These are phyloP conservation scores for Mucor lusitanicus DNA, from an alignment of 371 early-diverging fungal genomes.

Conservation along the genomic window DNA sequence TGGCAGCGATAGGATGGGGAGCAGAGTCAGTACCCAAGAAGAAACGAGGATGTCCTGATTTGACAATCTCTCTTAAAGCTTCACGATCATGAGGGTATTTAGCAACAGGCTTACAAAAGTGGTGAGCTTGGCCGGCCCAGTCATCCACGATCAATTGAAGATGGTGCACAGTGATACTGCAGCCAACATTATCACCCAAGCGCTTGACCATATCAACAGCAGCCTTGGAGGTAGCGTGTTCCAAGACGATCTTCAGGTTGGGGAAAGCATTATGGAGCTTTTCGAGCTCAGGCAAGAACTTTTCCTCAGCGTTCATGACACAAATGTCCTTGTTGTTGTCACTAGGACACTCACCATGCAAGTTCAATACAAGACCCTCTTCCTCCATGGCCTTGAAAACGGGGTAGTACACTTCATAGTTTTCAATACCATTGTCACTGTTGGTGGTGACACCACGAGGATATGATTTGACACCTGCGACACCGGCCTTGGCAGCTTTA, in stretches of 20 bases:
- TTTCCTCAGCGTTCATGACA: slow-evolving; percentile 95
- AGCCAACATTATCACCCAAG: slow-evolving; percentile 89
- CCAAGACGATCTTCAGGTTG: slow-evolving; percentile 91
- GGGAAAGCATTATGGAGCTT: slow-evolving; percentile 90
- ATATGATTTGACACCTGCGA: slow-evolving; percentile 96
- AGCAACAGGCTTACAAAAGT: slow-evolving; percentile 98
- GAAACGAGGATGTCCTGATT: slow-evolving; percentile 87
- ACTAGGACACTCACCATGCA: slow-evolving; percentile 96
- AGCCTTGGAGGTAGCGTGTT: slow-evolving; percentile 94
- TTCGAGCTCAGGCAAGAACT: slow-evolving; percentile 83
- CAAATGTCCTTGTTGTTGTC: slow-evolving; percentile 84
- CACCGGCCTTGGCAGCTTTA: slow-evolving; percentile 84
- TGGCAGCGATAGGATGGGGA: slow-evolving; percentile 88
- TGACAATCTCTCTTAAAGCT: slow-evolving; percentile 87
- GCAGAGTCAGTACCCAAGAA: slow-evolving; percentile 98
- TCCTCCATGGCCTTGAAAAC: slow-evolving; percentile 96
- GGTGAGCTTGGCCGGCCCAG: slow-evolving; percentile 95
- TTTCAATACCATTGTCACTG: slow-evolving; percentile 92
- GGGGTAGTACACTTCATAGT: slow-evolving; percentile 86
- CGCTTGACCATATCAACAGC: slow-evolving; percentile 93
- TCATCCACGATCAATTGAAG: slow-evolving; percentile 91
- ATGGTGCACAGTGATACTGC: slow-evolving; percentile 96
- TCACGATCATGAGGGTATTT: slow-evolving; percentile 92
- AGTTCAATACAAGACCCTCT: slow-evolving; percentile 88
- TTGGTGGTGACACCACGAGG: slow-evolving; percentile 98